These are phyloP conservation scores for Carallia brachiata DNA, from an alignment of 345 rosid genomes.

Conservation along the genomic window DNA sequence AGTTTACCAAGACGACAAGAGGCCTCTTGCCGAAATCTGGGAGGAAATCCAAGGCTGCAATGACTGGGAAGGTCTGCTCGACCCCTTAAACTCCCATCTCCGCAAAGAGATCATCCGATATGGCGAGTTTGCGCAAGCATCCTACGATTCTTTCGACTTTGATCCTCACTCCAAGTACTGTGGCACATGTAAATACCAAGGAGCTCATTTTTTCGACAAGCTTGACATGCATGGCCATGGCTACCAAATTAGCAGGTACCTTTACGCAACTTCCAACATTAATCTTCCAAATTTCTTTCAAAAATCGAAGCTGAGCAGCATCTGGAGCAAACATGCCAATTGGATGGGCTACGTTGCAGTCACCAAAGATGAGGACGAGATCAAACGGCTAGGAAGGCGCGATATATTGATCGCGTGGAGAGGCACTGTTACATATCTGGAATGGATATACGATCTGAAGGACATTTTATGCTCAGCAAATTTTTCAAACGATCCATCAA, in stretches of 20 bases:
- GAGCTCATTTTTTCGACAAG: conserved; percentile 58
- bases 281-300: conserved; percentile 75
- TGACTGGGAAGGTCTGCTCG: conserved; percentile 65
- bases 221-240: conserved; percentile 47
- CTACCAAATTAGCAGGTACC: conserved; percentile 56
- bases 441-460: conserved; percentile 74
- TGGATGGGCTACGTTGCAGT: conserved; percentile 88
- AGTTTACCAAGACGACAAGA: conserved; percentile 28
- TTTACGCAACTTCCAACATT: conserved; percentile 69
- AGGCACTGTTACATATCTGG: conserved; percentile 78
- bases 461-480: conserved; percentile 57
- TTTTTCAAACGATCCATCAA: conserved; percentile 46
- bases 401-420: conserved; percentile 77
- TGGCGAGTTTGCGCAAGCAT: conserved; percentile 77
- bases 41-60: conserved; percentile 58
- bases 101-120: conserved; percentile 70
- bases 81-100: conserved; percentile 66
- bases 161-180: conserved; percentile 83
- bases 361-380: conserved; percentile 58
- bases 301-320: conserved; percentile 46
- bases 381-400: conserved; percentile 62
- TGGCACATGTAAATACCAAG: conserved; percentile 66
- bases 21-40: conserved; percentile 48
- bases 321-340: conserved; percentile 73
- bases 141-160: conserved; percentile 80